Evolutionary conservation across 2,329 filamentous ascomycete genomes (phyloP), one percentile per base, ranked within the genome.

Genomic region (Pyricularia sp.): DNA sequence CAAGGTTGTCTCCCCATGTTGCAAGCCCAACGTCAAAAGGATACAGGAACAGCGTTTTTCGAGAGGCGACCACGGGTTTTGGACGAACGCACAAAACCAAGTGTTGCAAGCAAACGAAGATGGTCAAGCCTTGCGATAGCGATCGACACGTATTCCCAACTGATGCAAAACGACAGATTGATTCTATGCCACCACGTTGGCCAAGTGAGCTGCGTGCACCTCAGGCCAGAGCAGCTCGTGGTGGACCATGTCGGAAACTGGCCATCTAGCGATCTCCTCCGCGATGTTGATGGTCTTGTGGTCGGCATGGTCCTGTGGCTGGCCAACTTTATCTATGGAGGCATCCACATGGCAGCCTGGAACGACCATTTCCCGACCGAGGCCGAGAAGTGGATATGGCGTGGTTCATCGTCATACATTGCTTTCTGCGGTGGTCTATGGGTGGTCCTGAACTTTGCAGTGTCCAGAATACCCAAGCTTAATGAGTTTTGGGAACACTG

Each of bases 401-500:
- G 65, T 5, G 33, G 28, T n/a, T 66, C 65, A 14, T 33, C 65
- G 6, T 12, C 65, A 4, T 66, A 42, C 12, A 66, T 66, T 42
- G 33, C 31, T n/a, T 66, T 66, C 33, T 66, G 65, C 11, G 65
- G 65, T 11, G 65, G 65, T 28, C n/a, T 66, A 17, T 66, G 65
- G 65, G 65, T 66, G 28, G 23, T 50, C 5, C 65, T 66, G 17
- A 66, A 66, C 23, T 66, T 66, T 28, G 23, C 50, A 25, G 65
- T 66, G 25, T 33, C 25, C 7, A 66, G 25, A 42, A 42, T 66
- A 33, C 33, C 25, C 11, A 25, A 26, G 25, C 65, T 66, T 3
- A 66, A 66, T 42, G 28, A 55, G 23, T 66, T 66, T 30, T 55
- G 65, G 65, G 65, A 66, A 26, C n/a, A 66, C 31, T 66, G 65